phyloP scores from a whole-genome alignment of 768 basidiomycete genomes.

The Pisolithus albus region DNA sequence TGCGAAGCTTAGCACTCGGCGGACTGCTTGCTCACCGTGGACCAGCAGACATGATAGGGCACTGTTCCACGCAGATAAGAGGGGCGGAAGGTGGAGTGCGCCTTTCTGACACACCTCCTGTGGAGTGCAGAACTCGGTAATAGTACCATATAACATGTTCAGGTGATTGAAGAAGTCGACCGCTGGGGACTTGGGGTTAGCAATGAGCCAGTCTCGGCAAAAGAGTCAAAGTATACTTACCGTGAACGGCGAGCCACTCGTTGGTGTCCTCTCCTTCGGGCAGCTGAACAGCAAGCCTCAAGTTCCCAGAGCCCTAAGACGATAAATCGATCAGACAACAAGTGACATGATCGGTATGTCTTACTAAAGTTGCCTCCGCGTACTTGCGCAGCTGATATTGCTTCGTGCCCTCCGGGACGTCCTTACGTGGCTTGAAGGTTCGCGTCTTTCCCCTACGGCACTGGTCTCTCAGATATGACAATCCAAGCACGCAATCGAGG shows the following conservation, averaged over 20 bases:
- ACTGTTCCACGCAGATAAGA: slow-evolving; percentile 38
- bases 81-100: slow-evolving; percentile 1
- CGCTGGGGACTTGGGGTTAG: slow-evolving; percentile 41
- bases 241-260: slow-evolving; percentile 99
- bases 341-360: slow-evolving; percentile 4
- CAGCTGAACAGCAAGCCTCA: slow-evolving; percentile 84
- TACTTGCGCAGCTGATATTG: slow-evolving; percentile 98
- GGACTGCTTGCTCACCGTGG: slow-evolving; percentile 54
- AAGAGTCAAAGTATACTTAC: slow-evolving; percentile 37
- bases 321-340: background rate
- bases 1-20: background rate
- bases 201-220: background rate
- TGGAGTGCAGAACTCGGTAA: slow-evolving; percentile 95
- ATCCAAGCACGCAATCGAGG: background rate
- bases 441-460: slow-evolving; percentile 72
- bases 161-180: slow-evolving; percentile 99
- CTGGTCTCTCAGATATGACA: slow-evolving; percentile 5
- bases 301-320: slow-evolving; percentile 85
- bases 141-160: slow-evolving; percentile 98
- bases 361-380: slow-evolving; percentile 88
- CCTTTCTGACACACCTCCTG: slow-evolving; percentile 59
- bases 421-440: slow-evolving; percentile 94
- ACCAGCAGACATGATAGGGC: slow-evolving; percentile 95
- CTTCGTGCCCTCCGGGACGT: slow-evolving; percentile 92
- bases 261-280: slow-evolving; percentile 97